Evolutionary conservation across 768 basidiomycete genomes (phyloP).

Genomic region (Phanerochaete sordida): DNA sequence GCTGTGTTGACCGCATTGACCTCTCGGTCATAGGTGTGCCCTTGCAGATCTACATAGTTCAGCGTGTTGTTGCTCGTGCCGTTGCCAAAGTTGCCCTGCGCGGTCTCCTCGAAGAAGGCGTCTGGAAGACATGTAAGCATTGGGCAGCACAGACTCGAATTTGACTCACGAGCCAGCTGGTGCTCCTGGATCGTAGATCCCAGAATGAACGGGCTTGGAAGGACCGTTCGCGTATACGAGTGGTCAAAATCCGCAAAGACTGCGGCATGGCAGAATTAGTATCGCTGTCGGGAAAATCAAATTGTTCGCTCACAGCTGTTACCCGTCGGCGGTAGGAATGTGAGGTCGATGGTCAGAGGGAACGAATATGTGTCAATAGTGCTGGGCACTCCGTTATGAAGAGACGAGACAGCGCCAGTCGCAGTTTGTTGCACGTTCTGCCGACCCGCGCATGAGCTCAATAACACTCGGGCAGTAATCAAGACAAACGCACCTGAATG

Average conservation of each 20-base stretch:
- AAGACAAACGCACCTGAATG: slow-evolving; percentile 31
- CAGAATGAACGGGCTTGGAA: slow-evolving; percentile 56
- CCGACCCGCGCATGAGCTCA: no score
- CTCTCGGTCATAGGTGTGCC: slow-evolving; percentile 58
- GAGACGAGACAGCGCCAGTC: slow-evolving; percentile 42
- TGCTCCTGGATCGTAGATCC: slow-evolving; percentile 45
- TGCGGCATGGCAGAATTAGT: slow-evolving; percentile 18
- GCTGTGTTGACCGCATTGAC: slow-evolving; percentile 60
- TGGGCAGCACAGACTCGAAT: neutral
- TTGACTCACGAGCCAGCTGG: neutral
- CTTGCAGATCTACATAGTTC: slow-evolving; percentile 51
- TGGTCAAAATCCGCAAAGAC: slow-evolving; percentile 60
- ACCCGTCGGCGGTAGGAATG: slow-evolving; percentile 29
- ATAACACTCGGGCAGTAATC: no score
- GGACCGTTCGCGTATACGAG: slow-evolving; percentile 56
- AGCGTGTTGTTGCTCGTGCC: slow-evolving; percentile 71
- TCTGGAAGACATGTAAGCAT: slow-evolving; percentile 26
- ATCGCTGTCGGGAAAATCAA: neutral
- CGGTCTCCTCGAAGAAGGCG: slow-evolving; percentile 45
- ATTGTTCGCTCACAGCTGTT: slow-evolving; percentile 23
- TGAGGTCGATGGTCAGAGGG: slow-evolving; percentile 44
- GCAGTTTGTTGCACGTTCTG: slow-evolving; percentile 51
- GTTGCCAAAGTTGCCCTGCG: slow-evolving; percentile 54
- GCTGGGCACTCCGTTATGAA: slow-evolving; percentile 41
- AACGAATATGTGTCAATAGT: slow-evolving; percentile 52